Percentiles rank a stretch among this genome's conserved stretches.
These are phyloP conservation scores for Petunia axillaris DNA, from an alignment of 257 asterid species.

Conservation along the genomic window DNA sequence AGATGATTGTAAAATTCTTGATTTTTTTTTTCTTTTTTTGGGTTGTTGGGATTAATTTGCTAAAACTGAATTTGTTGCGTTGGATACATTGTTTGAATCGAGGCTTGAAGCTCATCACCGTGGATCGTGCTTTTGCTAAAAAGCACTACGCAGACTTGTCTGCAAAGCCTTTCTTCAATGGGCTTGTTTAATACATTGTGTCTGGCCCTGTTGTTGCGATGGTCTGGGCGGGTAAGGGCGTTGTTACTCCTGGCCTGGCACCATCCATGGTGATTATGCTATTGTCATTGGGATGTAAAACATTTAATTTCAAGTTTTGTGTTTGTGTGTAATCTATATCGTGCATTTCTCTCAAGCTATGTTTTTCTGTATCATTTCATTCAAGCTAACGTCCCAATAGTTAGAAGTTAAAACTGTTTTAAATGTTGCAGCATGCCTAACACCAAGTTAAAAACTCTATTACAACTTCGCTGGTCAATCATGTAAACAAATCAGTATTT, in stretches of 20 bases:
- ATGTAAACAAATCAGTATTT: too few species aligned
- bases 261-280: constrained; percentile 90
- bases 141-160: constrained; percentile 88
- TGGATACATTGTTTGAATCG: neutral
- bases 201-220: constrained; percentile 96
- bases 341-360: neutral
- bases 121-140: constrained; percentile 86
- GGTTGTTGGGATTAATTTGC: neutral
- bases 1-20: neutral
- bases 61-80: neutral
- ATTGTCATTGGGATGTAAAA: constrained; percentile 80
- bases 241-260: constrained; percentile 87
- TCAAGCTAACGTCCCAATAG: neutral
- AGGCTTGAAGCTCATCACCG: constrained; percentile 80
- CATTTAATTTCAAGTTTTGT: neutral
- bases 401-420: neutral
- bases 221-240: constrained; percentile 95
- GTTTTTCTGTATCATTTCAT: neutral
- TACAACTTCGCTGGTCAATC: too few species aligned
- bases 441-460: neutral
- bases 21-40: neutral
- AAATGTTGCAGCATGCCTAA: neutral
- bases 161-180: constrained; percentile 80
- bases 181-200: constrained; percentile 78
- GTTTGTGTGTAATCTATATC: neutral